Evolutionary conservation across 2,329 filamentous ascomycete species (phyloP).

Genomic region (Talaromyces atroroseus): DNA sequence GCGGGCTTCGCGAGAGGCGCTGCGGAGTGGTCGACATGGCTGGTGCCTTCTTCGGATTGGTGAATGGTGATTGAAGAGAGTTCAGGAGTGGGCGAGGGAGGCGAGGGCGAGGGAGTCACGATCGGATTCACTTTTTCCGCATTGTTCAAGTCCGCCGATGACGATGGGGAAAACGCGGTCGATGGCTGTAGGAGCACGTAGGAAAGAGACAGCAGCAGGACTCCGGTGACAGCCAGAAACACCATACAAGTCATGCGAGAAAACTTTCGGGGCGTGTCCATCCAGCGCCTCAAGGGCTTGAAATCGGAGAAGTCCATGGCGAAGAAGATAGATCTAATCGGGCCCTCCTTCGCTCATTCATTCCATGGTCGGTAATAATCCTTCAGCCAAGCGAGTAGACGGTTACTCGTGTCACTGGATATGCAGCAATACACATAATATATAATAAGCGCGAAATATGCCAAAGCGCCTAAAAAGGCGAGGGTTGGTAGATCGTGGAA

Average conservation of each 20-base stretch:
- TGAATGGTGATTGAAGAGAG: conserved; percentile 11
- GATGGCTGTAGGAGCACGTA: conserved; percentile 5
- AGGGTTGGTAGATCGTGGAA: neutral
- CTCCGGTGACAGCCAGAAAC: conserved; percentile 6
- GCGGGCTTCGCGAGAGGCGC: conserved; percentile 12
- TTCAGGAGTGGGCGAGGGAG: neutral
- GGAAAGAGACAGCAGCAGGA: conserved; percentile 10
- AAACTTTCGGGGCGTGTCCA: conserved; percentile 6
- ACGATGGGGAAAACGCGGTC: neutral
- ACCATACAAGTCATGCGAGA: conserved; percentile 11
- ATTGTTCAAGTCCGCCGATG: neutral
- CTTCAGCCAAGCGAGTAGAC: neutral
- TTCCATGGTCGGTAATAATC: neutral
- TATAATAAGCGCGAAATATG: neutral
- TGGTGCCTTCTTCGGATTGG: conserved; percentile 12
- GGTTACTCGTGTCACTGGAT: neutral
- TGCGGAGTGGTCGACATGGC: conserved; percentile 11
- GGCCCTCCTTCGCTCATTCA: neutral
- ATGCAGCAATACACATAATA: neutral
- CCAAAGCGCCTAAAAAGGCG: neutral
- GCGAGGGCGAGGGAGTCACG: neutral
- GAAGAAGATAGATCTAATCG: neutral
- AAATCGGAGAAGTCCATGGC: conserved; percentile 10
- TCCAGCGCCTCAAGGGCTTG: conserved; percentile 8
- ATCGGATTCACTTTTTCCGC: neutral